These are phyloP conservation scores for Aphanoascus verrucosus DNA, from an alignment of 2,329 filamentous ascomycete genomes.

Conservation along the genomic window DNA sequence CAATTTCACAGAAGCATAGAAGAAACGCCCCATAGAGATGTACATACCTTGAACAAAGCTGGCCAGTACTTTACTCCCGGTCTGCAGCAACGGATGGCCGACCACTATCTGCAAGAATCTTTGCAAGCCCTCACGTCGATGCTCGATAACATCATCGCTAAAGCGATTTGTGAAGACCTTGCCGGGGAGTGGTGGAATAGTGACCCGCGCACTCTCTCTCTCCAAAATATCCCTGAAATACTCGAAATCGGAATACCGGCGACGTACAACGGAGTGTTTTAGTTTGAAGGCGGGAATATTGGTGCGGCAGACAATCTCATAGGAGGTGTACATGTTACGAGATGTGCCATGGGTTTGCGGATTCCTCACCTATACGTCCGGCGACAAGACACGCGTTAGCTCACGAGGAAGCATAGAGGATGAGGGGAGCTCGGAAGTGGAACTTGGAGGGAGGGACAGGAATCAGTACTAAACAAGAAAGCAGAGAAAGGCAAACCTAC, in stretches of 20 bases:
- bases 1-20: not conserved
- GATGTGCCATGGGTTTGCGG: conserved; percentile 91
- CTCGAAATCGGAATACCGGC: conserved; percentile 96
- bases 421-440: conserved; percentile 1
- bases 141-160: conserved; percentile 96
- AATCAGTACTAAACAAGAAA: conserved; percentile 3
- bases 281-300: conserved; percentile 99
- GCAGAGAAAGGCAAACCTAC: conserved; percentile 26
- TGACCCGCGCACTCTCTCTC: conserved; percentile 85
- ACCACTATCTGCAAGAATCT: conserved; percentile 96
- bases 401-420: not conserved
- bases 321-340: conserved; percentile 95
- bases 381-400: conserved; percentile 16
- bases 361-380: conserved; percentile 61
- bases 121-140: conserved; percentile 79
- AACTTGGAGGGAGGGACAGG: not conserved
- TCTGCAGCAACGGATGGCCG: conserved; percentile 90
- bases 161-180: conserved; percentile 98
- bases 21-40: not conserved
- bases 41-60: conserved; percentile 85
- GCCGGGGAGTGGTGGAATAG: conserved; percentile 86
- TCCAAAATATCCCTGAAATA: conserved; percentile 98
- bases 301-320: conserved; percentile 93
- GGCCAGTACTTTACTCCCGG: conserved; percentile 89
- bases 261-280: conserved; percentile 73